Evolutionary conservation across 495 filamentous ascomycete genomes (phyloP), one percentile per base, ranked within the genome.

Genomic region (Letharia columbiana): DNA sequence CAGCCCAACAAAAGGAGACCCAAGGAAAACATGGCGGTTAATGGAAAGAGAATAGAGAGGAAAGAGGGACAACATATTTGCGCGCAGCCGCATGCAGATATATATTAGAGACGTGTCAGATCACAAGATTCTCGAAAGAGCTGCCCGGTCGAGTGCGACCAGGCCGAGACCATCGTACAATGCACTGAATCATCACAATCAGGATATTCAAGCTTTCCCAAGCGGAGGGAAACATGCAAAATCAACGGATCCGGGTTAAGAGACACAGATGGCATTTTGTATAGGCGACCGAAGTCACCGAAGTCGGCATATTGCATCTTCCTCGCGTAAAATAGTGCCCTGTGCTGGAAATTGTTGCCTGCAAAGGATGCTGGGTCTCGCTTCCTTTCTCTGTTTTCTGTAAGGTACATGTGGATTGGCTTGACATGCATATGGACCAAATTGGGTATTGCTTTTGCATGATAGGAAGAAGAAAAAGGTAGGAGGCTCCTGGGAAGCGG

Each of bases 1-100:
- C 73, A 68, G 23, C 72, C 63, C 57, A 77, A 70, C 64, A 79
- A 68, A 35, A 79, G 66, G 60, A 69, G 60, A 69, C 73, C 73
- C 62, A 70, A 66, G 59, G 73, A 67, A 73, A 69, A 73, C 70
- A 73, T 76, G 57, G 49, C 39, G 50, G 33, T 12, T 50, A n/a
- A 23, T 50, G 23, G 12, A 20, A 45, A 45, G 33, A 3, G n/a
- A 8, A 0, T 44, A 39, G 28, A 42, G 50, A 39, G n/a, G 17
- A 45, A 10, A 7, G 9, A 2, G 54, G 3, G 2, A 4, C 2
- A 15, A 57, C 35, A 44, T 15, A 4, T 9, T n/a, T 20, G 11
- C 56, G 50, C 35, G 33, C 37, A 40, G 4, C 8, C 40, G 40
- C 39, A 37, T 45, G 63, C 63, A 64, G 20, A 9, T 64, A 57